A percentile compares a stretch with the other conserved stretches of the same genome.
These are phyloP conservation scores for Metarhizium rileyi DNA, from an alignment of 2,329 filamentous ascomycete species.

Conservation along the genomic window DNA sequence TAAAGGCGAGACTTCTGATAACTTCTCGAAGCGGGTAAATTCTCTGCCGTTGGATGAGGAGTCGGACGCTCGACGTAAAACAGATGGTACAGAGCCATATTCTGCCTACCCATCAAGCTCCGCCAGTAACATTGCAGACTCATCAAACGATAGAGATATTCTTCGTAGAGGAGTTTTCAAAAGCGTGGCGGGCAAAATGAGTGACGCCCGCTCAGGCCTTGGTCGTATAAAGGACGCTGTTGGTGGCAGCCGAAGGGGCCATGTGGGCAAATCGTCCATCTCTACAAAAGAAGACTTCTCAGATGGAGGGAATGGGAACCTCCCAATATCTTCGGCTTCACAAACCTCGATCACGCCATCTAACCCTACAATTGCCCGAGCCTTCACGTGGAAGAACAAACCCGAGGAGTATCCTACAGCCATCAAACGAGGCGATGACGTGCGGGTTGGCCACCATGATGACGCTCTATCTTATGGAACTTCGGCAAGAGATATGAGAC, in stretches of 20 bases:
- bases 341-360: conserved; percentile 18
- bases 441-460: conserved; percentile 14
- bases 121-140: conserved; percentile 36
- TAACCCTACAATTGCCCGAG: conserved; percentile 33
- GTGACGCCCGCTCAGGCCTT: conserved; percentile 72
- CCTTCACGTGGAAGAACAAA: conserved; percentile 56
- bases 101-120: conserved; percentile 35
- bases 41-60: conserved; percentile 44
- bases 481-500: conserved; percentile 17
- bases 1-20: conserved; percentile 35
- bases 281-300: conserved; percentile 40
- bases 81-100: conserved; percentile 36
- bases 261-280: conserved; percentile 40
- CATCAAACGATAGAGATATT: conserved; percentile 43
- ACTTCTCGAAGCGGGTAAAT: conserved; percentile 39
- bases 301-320: conserved; percentile 18
- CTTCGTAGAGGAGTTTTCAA: conserved; percentile 62
- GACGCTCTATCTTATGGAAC: conserved; percentile 17
- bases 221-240: conserved; percentile 81
- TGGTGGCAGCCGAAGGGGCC: conserved; percentile 47
- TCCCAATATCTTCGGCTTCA: conserved; percentile 7
- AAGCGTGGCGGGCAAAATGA: conserved; percentile 68
- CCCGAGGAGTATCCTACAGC: conserved; percentile 46
- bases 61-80: conserved; percentile 31
- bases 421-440: conserved; percentile 28